A percentile compares a stretch with the other conserved stretches of the same genome.
phyloP scores from a whole-genome alignment of 148 eudicot species.

The Fagopyrum homotropicum region DNA sequence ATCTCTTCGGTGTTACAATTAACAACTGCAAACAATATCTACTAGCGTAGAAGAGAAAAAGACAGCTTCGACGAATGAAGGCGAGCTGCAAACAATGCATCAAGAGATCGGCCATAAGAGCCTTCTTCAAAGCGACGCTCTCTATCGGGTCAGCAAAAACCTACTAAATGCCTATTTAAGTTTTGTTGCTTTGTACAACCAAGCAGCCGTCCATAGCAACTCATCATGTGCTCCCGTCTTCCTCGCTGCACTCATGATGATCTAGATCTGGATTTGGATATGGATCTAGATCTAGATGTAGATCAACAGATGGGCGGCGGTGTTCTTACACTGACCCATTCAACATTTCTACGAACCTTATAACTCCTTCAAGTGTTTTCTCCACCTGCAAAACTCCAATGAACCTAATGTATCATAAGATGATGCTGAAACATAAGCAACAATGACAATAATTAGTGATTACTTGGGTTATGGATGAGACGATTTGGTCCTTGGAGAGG shows the following conservation, averaged over 20 bases:
- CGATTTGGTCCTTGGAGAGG: conserved; percentile 70
- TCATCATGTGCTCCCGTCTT: too few relatives aligned
- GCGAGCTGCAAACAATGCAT: conserved; percentile 26
- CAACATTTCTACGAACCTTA: conserved; percentile 39
- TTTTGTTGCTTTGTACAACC: too few relatives aligned
- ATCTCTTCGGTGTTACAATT: too few relatives aligned
- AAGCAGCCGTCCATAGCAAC: too few relatives aligned
- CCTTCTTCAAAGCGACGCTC: conserved; percentile 78
- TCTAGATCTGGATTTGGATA: too few relatives aligned
- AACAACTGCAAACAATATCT: conserved; percentile 26
- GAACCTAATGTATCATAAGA: background rate
- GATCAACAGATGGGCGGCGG: too few relatives aligned
- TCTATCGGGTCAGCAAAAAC: conserved; percentile 64
- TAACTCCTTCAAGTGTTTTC: conserved; percentile 64
- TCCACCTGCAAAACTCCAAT: conserved; percentile 50
- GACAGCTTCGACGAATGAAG: conserved; percentile 3
- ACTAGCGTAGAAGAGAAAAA: conserved; percentile 15
- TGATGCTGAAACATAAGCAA: too few relatives aligned
- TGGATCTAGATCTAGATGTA: too few relatives aligned
- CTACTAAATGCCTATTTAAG: too few relatives aligned
- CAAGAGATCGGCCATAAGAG: conserved; percentile 86
- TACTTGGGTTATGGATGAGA: too few relatives aligned
- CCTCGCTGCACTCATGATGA: too few relatives aligned
- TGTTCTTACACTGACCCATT: too few relatives aligned
- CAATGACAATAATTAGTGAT: background rate